Base-by-base conservation (phyloP, 345 rosid genomes). In the Pugionium cornutum region DNA sequence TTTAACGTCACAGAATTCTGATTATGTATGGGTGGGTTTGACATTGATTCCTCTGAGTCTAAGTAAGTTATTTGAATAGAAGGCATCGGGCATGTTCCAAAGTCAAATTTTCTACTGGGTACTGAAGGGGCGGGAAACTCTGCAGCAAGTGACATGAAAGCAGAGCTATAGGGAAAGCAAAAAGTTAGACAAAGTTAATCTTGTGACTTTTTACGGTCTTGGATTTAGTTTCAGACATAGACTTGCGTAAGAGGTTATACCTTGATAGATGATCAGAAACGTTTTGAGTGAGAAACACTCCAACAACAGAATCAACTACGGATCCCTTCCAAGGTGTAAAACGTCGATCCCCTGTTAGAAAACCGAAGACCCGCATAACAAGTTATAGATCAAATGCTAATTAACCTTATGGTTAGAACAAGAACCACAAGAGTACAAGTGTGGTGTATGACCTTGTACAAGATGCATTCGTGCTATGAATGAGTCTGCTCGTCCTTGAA, bases 301-400 rank as follows among this genome's bases (percentile, higher is more conserved):
- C 98, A 56, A 91, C 82, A 3, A 95, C 98, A 3, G 98, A 95
- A 81, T 95, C 99, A 44, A 95, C 89, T 29, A 87, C 96, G 1
- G 99, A 95, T 64, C 98, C 99, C 52, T 95, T 95, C 99, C 98
- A 95, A 52, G 78, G 85, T 32, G 97, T 84, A 80, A 95, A 95
- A 52, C 96, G 85, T 53, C 99, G 80, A 71, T 95, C 97, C 30
- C 99, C 99, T 94, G 87, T 49, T 51, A 31, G 53, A 62, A 59
- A 54, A 35, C 40, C 52, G 11, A 57, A 60, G 25, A 55, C 51
- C 75, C 61, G 46, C 54, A 30, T 45, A 64, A 30, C 44, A 75
- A 61, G 66, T 53, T 31, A 37, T 36, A 18, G 18, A 18, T 18
- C 18, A 18, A 18, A 18, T 18, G 18, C 18, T 18, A 18, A 18